Evolutionary conservation across 495 filamentous ascomycete species (phyloP), one percentile per base, ranked within the genome.

Genomic region (Aspergillus funiculosus): DNA sequence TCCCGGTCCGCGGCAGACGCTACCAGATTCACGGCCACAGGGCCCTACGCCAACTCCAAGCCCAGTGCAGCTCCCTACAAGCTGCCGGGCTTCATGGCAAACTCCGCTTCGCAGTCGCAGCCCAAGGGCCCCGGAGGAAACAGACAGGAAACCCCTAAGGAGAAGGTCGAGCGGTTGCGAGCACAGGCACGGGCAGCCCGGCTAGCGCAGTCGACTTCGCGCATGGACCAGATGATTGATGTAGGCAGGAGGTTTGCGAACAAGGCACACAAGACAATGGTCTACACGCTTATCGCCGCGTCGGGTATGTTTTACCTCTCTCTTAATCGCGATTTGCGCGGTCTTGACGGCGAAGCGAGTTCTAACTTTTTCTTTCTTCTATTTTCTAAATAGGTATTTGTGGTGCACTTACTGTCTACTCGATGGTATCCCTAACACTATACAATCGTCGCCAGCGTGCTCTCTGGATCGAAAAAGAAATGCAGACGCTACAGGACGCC

Each of bases 21-120:
- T 47, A 98, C 92, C 61, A 82, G 91, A 50, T 98, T 98, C 76
- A 97, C 91, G 39, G 79, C 90, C 22, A 94, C 87, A 29, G 86
- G 83, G 39, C 90, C 89, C 11, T 89, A 95, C 73, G 89, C 87
- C 51, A 77, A 75, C 65, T 82, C 85, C 53, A 86, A 87, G 58
- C 61, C 79, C 38, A 62, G 57, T 46, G 52, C 64, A 39, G 46
- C 63, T 10, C 61, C 67, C 18, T 66, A 67, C 50, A 63, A 69
- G 35, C 57, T 68, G n/a, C 61, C 69, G 14, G 46, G 53, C 9
- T 66, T 59, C 53, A 52, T 65, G 50, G 52, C 51, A 24, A 52
- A 59, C 25, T 39, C 51, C 26, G 52, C 51, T 26, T 31, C 56
- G n/a, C 53, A 42, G 50, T 35, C 29, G 1, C 38, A 48, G 32